These are phyloP conservation scores for Nigrospora osmanthi DNA, from an alignment of 2,329 filamentous ascomycete genomes.

Conservation along the genomic window DNA sequence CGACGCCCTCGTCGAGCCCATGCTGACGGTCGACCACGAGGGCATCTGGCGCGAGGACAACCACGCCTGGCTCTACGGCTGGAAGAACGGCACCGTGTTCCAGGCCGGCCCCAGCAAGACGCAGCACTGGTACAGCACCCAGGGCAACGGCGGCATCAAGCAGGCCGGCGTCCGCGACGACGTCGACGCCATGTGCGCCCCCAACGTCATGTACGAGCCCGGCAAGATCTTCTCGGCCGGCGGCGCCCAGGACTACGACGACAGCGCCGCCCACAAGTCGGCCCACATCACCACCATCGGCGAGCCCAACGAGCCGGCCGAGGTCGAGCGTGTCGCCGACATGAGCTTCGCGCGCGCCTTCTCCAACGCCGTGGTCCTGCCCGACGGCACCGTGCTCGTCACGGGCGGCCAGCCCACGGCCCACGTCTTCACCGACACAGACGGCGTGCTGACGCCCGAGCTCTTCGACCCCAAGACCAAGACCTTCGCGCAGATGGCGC, in stretches of 20 bases:
- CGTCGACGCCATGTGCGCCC: slow-evolving; percentile 45
- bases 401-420: slow-evolving; percentile 36
- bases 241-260: slow-evolving; percentile 32
- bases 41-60: slow-evolving; percentile 32
- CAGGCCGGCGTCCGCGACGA: slow-evolving; percentile 34
- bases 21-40: slow-evolving; percentile 26
- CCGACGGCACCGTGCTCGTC: slow-evolving; percentile 38
- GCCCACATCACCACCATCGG: slow-evolving; percentile 39
- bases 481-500: slow-evolving; percentile 27
- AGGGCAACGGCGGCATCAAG: slow-evolving; percentile 28
- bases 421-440: slow-evolving; percentile 34
- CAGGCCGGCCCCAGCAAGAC: slow-evolving; percentile 45
- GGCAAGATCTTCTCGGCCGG: slow-evolving; percentile 46
- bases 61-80: slow-evolving; percentile 41
- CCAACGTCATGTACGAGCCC: slow-evolving; percentile 50
- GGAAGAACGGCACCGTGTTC: slow-evolving; percentile 38
- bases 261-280: slow-evolving; percentile 25
- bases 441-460: slow-evolving; percentile 32
- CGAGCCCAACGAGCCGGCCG: slow-evolving; percentile 11
- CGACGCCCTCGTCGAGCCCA: slow-evolving; percentile 26
- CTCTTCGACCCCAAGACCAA: slow-evolving; percentile 34
- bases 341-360: slow-evolving; percentile 7
- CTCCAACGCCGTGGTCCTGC: slow-evolving; percentile 13
- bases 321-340: slow-evolving; percentile 16
- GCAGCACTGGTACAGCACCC: slow-evolving; percentile 50